These are phyloP conservation scores for Phaeotremella fagi DNA, from an alignment of 768 basidiomycete species.

Conservation along the genomic window DNA sequence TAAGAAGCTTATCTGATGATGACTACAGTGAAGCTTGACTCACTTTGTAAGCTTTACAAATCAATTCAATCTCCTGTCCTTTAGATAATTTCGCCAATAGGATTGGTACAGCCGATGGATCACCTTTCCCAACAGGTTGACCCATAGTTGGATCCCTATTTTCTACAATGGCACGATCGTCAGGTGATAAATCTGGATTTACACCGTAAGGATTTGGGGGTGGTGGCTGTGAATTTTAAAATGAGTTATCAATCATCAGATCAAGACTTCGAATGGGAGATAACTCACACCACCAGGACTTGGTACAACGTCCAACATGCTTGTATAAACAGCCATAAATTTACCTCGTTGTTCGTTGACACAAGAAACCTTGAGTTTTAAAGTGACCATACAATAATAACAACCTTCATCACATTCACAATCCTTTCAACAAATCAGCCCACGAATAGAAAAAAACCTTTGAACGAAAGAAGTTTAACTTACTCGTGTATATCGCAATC, in stretches of 20 bases:
- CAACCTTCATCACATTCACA: slow-evolving; percentile 84
- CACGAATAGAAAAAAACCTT: neutral
- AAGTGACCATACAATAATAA: slow-evolving; percentile 74
- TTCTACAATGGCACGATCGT: slow-evolving; percentile 63
- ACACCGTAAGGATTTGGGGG: slow-evolving; percentile 32
- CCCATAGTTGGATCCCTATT: slow-evolving; percentile 75
- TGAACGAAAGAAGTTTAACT: slow-evolving; percentile 64
- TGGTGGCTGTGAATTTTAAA: slow-evolving; percentile 20
- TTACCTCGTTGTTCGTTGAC: slow-evolving; percentile 57
- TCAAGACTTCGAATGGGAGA: neutral
- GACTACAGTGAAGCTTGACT: slow-evolving; percentile 11
- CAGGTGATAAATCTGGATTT: slow-evolving; percentile 32
- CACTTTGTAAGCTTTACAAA: slow-evolving; percentile 90
- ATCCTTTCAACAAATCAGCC: slow-evolving; percentile 57
- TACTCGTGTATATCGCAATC: slow-evolving; percentile 56
- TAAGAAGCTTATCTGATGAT: neutral
- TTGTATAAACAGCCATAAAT: slow-evolving; percentile 77
- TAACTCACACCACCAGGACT: slow-evolving; percentile 32
- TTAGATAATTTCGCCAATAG: slow-evolving; percentile 87
- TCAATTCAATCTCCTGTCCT: slow-evolving; percentile 81
- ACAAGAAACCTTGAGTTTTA: slow-evolving; percentile 73
- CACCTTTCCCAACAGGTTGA: slow-evolving; percentile 77
- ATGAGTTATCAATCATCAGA: too few species aligned
- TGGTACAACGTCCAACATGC: slow-evolving; percentile 53
- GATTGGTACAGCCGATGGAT: slow-evolving; percentile 57